A percentile compares a stretch with the other conserved stretches of the same genome.
phyloP scores from a whole-genome alignment of 2,329 filamentous ascomycete genomes.

The Furcasterigmium furcatum region DNA sequence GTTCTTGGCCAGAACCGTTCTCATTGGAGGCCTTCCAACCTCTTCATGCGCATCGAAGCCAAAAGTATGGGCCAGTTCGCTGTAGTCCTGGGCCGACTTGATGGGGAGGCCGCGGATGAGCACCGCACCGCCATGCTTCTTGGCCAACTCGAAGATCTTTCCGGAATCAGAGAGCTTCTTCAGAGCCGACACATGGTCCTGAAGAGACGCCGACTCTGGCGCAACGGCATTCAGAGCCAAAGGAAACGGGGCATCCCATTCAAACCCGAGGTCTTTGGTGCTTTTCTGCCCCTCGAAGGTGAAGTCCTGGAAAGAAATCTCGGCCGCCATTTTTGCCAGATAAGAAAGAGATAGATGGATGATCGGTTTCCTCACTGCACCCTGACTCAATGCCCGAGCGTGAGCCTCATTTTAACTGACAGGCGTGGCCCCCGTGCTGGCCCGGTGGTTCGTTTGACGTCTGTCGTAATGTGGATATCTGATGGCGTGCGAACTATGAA shows the following conservation, averaged over 20 bases:
- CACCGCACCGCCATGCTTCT: slow-evolving; percentile 26
- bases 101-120: slow-evolving; percentile 27
- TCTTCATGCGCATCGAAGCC: slow-evolving; percentile 27
- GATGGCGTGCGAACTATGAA: not conserved
- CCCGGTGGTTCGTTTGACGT: no score
- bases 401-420: not conserved
- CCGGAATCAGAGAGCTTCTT: slow-evolving; percentile 17
- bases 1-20: slow-evolving; percentile 27
- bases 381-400: not conserved
- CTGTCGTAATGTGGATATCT: not conserved
- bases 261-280: slow-evolving; percentile 14
- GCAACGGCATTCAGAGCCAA: slow-evolving; percentile 12
- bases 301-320: slow-evolving; percentile 10
- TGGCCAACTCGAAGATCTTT: slow-evolving; percentile 17
- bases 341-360: no score
- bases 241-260: slow-evolving; percentile 17
- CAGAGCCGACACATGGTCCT: slow-evolving; percentile 12
- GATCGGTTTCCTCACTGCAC: not conserved
- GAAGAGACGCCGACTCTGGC: slow-evolving; percentile 6
- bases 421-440: no score
- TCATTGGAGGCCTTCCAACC: slow-evolving; percentile 26
- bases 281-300: slow-evolving; percentile 18
- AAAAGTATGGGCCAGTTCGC: slow-evolving; percentile 27
- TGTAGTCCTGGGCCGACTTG: slow-evolving; percentile 26
- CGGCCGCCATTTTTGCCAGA: not conserved